Evolutionary conservation across 1,284 basidiomycete species (phyloP).

Genomic region (Tilletia caries): DNA sequence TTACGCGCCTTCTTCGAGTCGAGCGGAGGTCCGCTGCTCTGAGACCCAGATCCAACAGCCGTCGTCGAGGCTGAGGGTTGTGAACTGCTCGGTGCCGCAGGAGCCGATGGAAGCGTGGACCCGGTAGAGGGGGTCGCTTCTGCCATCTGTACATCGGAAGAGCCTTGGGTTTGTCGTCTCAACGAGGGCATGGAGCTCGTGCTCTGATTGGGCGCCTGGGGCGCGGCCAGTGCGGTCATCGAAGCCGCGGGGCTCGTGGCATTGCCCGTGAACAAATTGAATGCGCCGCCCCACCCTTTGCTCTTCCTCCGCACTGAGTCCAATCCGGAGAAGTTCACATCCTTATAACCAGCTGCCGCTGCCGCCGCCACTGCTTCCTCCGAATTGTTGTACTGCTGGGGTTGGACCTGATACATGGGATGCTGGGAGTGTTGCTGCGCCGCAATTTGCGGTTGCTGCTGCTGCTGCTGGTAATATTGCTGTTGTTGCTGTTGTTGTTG

Average conservation of each 20-base stretch:
- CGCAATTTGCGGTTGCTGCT: background rate
- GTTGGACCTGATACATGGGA: background rate
- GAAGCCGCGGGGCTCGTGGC: background rate
- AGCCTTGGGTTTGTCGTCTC: background rate
- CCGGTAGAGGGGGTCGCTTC: background rate
- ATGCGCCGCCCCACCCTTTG: slow-evolving; percentile 9
- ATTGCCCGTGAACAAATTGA: slow-evolving; percentile 3
- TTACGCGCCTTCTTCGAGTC: slow-evolving; percentile 86
- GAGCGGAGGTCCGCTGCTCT: slow-evolving; percentile 50
- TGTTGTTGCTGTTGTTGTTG: slow-evolving; percentile 17
- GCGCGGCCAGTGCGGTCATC: background rate
- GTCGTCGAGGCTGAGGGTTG: too few relatives aligned
- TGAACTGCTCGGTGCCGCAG: background rate
- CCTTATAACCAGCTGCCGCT: background rate
- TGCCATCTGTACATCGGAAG: background rate
- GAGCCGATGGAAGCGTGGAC: background rate
- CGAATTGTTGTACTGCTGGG: slow-evolving; percentile 16
- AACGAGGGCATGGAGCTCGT: background rate
- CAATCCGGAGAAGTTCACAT: background rate
- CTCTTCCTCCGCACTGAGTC: slow-evolving; percentile 5
- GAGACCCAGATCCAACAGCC: too few relatives aligned
- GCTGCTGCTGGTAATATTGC: background rate
- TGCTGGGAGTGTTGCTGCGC: slow-evolving; percentile 5
- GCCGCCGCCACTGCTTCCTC: slow-evolving; percentile 13
- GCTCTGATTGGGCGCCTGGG: background rate